Percentiles rank a stretch among this genome's conserved stretches.
phyloP scores from a whole-genome alignment of 2,329 filamentous ascomycete genomes.

The Fusarium albosuccineum region DNA sequence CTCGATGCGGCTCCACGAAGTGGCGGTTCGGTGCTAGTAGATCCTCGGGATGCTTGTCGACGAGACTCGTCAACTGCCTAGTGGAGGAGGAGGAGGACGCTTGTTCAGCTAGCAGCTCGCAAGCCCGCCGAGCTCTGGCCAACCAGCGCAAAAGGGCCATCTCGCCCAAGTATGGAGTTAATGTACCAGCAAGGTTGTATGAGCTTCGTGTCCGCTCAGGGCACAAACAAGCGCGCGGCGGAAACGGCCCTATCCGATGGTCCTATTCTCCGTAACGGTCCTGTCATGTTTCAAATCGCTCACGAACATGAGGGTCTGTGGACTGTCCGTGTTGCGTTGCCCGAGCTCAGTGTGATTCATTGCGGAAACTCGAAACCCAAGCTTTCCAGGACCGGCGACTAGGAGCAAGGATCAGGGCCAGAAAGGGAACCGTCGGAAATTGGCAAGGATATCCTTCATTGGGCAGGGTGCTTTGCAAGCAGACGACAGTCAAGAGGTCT shows the following conservation, averaged over 20 bases:
- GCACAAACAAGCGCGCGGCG: conserved; percentile 9
- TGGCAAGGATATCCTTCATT: conserved; percentile 20
- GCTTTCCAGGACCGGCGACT: conserved; percentile 30
- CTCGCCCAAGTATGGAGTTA: neutral
- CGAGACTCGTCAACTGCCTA: conserved; percentile 14
- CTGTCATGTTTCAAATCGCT: conserved; percentile 18
- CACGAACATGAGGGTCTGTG: conserved; percentile 23
- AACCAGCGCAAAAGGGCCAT: neutral
- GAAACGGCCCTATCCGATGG: conserved; percentile 18
- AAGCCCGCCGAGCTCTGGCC: conserved; percentile 16
- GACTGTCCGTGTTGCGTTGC: conserved; percentile 2
- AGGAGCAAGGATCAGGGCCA: conserved; percentile 15
- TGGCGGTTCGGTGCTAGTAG: conserved; percentile 3
- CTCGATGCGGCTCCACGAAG: conserved; percentile 10
- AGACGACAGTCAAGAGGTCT: neutral
- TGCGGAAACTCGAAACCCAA: conserved; percentile 26
- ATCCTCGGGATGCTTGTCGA: conserved; percentile 3
- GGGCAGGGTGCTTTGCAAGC: neutral
- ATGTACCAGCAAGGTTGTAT: neutral
- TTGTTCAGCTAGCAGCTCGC: conserved; percentile 30
- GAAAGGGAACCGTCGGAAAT: conserved; percentile 32
- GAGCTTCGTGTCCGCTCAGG: neutral
- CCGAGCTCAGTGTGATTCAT: conserved; percentile 11
- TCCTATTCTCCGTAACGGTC: conserved; percentile 7
- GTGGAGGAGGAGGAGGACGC: conserved; percentile 19